Evolutionary conservation across 108 stramenopile species (phyloP).

Genomic region (Epithemia pelagica): DNA sequence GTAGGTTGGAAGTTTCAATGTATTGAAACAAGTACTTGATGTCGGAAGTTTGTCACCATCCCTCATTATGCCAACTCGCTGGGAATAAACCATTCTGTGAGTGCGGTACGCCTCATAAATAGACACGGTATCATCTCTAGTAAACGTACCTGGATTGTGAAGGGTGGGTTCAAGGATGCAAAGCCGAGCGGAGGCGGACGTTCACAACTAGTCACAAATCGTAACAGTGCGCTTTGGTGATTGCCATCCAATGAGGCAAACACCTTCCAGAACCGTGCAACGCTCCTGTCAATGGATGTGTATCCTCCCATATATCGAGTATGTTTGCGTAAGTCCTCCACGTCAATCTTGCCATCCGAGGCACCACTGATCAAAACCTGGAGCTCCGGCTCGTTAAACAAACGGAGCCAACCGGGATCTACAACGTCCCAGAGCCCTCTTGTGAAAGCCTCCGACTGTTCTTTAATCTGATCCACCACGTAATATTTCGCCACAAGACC

Average conservation of each 20-base stretch:
- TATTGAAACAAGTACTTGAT: slow-evolving; percentile 98
- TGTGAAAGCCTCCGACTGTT: slow-evolving; percentile 90
- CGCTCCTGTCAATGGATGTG: slow-evolving; percentile 65
- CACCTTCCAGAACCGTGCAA: slow-evolving; percentile 89
- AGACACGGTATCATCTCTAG: too few species aligned
- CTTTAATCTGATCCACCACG: slow-evolving; percentile 82
- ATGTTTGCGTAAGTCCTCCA: slow-evolving; percentile 86
- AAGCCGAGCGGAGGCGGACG: slow-evolving; percentile 97
- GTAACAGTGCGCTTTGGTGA: slow-evolving; percentile 85
- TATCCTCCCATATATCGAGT: slow-evolving; percentile 90
- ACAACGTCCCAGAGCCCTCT: slow-evolving; percentile 94
- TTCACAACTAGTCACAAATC: slow-evolving; percentile 96
- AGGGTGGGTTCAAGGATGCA: slow-evolving; percentile 89
- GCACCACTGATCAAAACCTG: slow-evolving; percentile 91
- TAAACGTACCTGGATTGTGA: slow-evolving; percentile 69
- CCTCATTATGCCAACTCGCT: slow-evolving; percentile 78
- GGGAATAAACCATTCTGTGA: too few species aligned
- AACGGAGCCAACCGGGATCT: slow-evolving; percentile 76
- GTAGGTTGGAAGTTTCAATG: slow-evolving; percentile 97
- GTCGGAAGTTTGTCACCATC: slow-evolving; percentile 90
- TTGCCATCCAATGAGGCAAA: slow-evolving; percentile 57
- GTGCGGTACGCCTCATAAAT: too few species aligned
- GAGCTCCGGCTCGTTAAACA: slow-evolving; percentile 95
- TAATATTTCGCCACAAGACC: slow-evolving; percentile 92
- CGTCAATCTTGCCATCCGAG: slow-evolving; percentile 79